phyloP scores from a whole-genome alignment of 2,329 filamentous ascomycete genomes.

The Neopestalotiopsis sp. region DNA sequence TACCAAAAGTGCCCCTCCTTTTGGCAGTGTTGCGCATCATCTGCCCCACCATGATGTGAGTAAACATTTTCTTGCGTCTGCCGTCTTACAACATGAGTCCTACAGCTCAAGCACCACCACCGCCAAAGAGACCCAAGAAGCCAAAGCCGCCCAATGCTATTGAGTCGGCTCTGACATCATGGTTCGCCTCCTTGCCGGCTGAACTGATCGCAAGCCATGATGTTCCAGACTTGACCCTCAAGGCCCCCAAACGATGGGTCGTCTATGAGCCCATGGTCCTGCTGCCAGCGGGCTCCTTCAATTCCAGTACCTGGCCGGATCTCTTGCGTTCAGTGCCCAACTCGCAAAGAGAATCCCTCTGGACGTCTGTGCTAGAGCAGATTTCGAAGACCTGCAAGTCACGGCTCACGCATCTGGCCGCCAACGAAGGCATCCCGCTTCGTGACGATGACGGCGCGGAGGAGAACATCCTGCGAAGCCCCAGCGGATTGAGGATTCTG shows the following conservation, averaged over 20 bases:
- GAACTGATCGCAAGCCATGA: constrained; percentile 4
- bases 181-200: constrained; percentile 17
- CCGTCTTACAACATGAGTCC: not conserved
- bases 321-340: constrained; percentile 32
- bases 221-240: constrained; percentile 38
- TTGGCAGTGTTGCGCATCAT: not conserved
- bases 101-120: not conserved
- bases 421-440: constrained; percentile 66
- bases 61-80: not conserved
- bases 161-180: constrained; percentile 23
- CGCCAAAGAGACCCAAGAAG: constrained; percentile 7
- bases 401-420: constrained; percentile 59
- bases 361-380: constrained; percentile 51
- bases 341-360: constrained; percentile 41
- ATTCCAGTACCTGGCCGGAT: constrained; percentile 42
- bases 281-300: constrained; percentile 64
- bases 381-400: constrained; percentile 46
- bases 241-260: constrained; percentile 62
- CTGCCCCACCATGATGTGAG: not conserved
- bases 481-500: constrained; percentile 71
- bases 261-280: constrained; percentile 66
- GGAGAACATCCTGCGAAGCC: constrained; percentile 77
- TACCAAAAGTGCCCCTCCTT: not conserved
- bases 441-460: constrained; percentile 32
- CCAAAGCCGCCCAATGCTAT: constrained; percentile 24